Conservation (phyloP, 495 filamentous ascomycete genomes). For the Echria macrotheca region DNA sequence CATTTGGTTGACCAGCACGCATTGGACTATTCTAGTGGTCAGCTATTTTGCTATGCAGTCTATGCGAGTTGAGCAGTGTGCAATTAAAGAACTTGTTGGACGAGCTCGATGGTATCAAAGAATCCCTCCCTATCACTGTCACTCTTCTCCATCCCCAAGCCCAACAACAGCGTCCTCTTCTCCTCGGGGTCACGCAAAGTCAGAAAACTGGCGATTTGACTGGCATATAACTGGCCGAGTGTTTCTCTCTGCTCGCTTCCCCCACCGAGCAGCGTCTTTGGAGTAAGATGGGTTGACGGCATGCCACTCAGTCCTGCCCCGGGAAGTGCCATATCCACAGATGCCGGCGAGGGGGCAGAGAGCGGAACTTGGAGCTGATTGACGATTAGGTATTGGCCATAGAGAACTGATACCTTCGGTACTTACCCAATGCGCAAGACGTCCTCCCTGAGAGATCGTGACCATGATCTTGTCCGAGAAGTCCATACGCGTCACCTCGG, state of each 20-base stretch:
- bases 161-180: conserved; percentile 71
- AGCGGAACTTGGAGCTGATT: conserved; percentile 81
- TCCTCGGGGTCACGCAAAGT: conserved; percentile 67
- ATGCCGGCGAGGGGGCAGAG: conserved; percentile 56
- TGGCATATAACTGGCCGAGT: conserved; percentile 78
- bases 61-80: too few species aligned
- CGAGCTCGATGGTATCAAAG: conserved; percentile 76
- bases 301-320: conserved; percentile 54
- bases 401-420: background rate
- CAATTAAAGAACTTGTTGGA: conserved; percentile 57
- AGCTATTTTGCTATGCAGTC: too few species aligned
- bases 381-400: background rate
- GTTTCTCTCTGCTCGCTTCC: conserved; percentile 74
- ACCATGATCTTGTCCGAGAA: conserved; percentile 93
- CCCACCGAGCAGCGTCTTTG: conserved; percentile 84
- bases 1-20: too few species aligned
- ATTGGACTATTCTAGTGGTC: too few species aligned
- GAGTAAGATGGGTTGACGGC: conserved; percentile 74
- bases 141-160: conserved; percentile 66
- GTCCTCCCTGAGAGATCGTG: conserved; percentile 79
- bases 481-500: conserved; percentile 61
- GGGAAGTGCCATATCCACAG: conserved; percentile 50
- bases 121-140: conserved; percentile 65
- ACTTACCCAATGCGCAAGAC: conserved; percentile 86
- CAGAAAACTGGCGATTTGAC: conserved; percentile 79